These are phyloP conservation scores for Phoenix dactylifera DNA, from an alignment of 176 grass and related monocot genomes.

Conservation along the genomic window DNA sequence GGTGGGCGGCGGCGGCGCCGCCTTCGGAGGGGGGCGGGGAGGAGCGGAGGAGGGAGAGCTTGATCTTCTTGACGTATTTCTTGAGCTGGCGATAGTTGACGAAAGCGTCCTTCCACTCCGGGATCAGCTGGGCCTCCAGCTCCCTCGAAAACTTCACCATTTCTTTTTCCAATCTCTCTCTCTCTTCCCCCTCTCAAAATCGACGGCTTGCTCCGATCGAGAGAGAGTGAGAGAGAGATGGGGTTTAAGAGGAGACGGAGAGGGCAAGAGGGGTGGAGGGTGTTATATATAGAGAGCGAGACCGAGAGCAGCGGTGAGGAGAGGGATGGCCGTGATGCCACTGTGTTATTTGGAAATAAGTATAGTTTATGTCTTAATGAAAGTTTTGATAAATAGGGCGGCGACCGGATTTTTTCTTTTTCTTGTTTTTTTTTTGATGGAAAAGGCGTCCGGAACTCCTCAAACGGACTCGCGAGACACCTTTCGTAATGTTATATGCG, in stretches of 20 bases:
- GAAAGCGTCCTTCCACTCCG: slow-evolving; percentile 56
- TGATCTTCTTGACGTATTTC: slow-evolving; percentile 79
- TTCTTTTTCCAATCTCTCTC: not conserved
- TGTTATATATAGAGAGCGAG: slow-evolving; percentile 25
- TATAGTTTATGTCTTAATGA: no score
- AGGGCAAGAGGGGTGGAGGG: not conserved
- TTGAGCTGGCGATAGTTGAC: slow-evolving; percentile 79
- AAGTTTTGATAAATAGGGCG: no score
- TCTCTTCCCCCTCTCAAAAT: not conserved
- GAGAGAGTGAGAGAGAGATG: slow-evolving; percentile 1
- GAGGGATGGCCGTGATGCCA: no score
- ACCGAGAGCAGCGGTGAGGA: not conserved
- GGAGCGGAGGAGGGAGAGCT: slow-evolving; percentile 27
- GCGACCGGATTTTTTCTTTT: no score
- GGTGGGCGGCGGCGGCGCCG: not conserved
- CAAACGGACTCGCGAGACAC: no score
- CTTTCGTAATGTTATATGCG: no score
- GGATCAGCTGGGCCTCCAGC: slow-evolving; percentile 71
- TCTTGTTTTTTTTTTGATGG: no score
- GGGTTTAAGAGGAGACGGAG: slow-evolving; percentile 1
- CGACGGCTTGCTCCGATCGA: not conserved
- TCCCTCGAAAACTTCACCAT: slow-evolving; percentile 98
- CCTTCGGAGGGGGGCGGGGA: not conserved
- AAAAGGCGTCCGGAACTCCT: no score
- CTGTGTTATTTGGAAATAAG: no score